Percentiles rank a stretch among this genome's conserved stretches.
phyloP scores from a whole-genome alignment of 208 protist genomes.

The Balamuthia mandrillaris region DNA sequence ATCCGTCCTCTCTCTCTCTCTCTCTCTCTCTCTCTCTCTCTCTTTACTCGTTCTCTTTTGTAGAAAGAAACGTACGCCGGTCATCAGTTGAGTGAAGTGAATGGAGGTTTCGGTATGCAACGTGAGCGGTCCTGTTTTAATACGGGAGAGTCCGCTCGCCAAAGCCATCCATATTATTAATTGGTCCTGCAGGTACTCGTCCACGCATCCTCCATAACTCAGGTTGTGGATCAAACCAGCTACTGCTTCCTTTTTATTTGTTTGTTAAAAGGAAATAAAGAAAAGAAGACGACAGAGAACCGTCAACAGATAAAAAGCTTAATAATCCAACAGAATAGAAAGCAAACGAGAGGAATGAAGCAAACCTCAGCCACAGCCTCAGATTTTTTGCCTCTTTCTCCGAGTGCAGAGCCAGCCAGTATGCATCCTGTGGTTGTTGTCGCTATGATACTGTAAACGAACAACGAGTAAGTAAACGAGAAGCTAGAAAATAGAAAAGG shows the following conservation, averaged over 20 bases:
- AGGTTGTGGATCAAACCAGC: constrained; percentile 44
- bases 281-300: neutral
- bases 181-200: constrained; percentile 67
- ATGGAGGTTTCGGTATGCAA: constrained; percentile 67
- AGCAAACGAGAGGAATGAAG: neutral
- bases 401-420: constrained; percentile 38
- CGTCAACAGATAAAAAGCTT: neutral
- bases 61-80: constrained; percentile 31
- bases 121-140: constrained; percentile 52
- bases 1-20: too few species aligned
- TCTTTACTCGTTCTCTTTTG: neutral
- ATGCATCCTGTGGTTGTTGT: constrained; percentile 53
- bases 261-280: neutral
- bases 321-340: neutral
- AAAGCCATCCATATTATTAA: constrained; percentile 71
- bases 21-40: neutral
- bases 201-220: constrained; percentile 55
- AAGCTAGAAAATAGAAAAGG: neutral
- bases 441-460: constrained; percentile 19
- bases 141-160: constrained; percentile 50
- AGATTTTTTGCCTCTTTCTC: constrained; percentile 15
- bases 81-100: constrained; percentile 47
- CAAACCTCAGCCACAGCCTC: too few species aligned
- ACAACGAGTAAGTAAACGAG: neutral
- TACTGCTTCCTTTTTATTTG: constrained; percentile 19